Evolutionary conservation across 352 stramenopile species (phyloP), one percentile per base, ranked within the genome.

Genomic region (Globisporangium apiculatum): DNA sequence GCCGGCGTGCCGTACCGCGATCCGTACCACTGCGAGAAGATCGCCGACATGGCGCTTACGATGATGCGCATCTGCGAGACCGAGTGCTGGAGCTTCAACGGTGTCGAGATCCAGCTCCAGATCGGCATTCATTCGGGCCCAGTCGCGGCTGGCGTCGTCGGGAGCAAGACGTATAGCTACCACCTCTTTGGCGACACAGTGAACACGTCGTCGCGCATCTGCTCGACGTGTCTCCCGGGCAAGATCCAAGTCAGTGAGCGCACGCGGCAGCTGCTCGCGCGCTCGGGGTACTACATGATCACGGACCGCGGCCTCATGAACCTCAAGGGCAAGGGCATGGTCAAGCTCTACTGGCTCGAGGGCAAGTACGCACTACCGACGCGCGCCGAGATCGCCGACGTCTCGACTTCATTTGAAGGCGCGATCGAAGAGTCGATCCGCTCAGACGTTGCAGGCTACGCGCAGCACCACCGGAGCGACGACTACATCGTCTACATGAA

Each of bases 171-270:
- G 6, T 89, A 89, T 48, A 86, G 84, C 49, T 96, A 91, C 60
- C 86, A 94, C 38, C 72, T 95, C 37, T 93, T 93, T 66, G 85
- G 85, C 5, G 83, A 92, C 53, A 89, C 85, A 2, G 85, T 92
- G 47, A 95, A 92, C 68, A 89, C 78, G 31, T 86, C 81, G 5
- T 91, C 79, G 17, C 71, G 85, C 3, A 76, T 94, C 38, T 95
- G 83, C 55, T 94, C 83, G 46, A 91, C 76, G 42, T 75, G 68
- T 48, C 64, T 74, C 31, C 60, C 81, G 5, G 78, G 80, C 0
- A 83, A 74, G 40, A 86, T 92, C 53, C 82, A 92, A 51, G 81
- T 88, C 61, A 88, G 78, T 47, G 70, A 77, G 24, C 71, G 71
- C 24, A 75, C 76, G 55, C 69, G 69, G 4, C 64, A 88, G 46